These are phyloP conservation scores for Parascedosporium putredinis DNA, from an alignment of 2,329 filamentous ascomycete species.

Conservation along the genomic window DNA sequence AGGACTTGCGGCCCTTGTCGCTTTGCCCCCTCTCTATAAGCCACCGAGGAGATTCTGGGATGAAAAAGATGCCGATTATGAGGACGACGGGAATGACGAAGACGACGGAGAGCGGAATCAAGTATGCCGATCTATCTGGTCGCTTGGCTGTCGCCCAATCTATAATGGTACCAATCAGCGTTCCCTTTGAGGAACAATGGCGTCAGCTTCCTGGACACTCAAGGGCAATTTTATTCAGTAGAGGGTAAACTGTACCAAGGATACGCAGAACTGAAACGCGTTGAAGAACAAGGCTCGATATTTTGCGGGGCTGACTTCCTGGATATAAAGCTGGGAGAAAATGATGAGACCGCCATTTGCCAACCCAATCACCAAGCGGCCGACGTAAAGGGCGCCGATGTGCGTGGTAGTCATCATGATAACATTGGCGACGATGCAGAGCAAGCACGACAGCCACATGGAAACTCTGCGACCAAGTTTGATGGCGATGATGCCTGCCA, in stretches of 20 bases:
- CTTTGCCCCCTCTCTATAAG: background rate
- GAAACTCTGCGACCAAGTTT: slow-evolving; percentile 24
- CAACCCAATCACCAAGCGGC: background rate
- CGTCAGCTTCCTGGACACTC: background rate
- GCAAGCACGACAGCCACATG: slow-evolving; percentile 23
- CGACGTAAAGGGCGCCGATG: background rate
- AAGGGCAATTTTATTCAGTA: background rate
- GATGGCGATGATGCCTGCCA: slow-evolving; percentile 27
- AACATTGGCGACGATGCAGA: background rate
- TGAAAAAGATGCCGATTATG: background rate
- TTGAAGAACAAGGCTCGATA: background rate
- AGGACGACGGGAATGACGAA: background rate
- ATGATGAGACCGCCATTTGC: background rate
- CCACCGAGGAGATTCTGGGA: background rate
- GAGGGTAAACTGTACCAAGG: background rate
- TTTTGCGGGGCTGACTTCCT: background rate
- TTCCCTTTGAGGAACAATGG: background rate
- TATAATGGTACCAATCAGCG: background rate
- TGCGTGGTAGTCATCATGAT: background rate
- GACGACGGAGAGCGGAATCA: background rate
- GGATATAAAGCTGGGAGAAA: background rate
- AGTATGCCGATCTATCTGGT: background rate
- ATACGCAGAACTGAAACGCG: background rate
- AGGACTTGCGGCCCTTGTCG: background rate
- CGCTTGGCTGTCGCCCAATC: background rate